Base-by-base conservation (phyloP, 2,329 filamentous ascomycete species). In the Fusarium devonianum region DNA sequence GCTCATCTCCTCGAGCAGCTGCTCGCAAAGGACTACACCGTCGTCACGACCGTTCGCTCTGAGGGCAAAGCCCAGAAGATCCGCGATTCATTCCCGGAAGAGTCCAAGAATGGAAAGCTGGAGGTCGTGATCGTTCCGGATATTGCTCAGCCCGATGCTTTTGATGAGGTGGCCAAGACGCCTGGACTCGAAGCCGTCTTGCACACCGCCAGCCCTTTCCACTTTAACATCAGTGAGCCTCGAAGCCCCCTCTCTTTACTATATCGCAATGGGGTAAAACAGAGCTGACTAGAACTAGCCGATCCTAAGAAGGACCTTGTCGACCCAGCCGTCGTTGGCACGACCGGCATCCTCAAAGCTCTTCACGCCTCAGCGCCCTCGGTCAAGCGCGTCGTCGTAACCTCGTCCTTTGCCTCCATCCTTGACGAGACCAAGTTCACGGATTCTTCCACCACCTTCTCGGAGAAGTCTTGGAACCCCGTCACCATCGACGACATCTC, bases 121-220 rank as follows among this genome's bases (percentile, higher is more conserved):
- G 64, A 71, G 22, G 73, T 80, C 10, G 74, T 69, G 45, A 85
- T 94, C 60, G 90, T 95, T 17, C 83, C 87, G 13, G 90, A 96
- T 67, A 89, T 96, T 60, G 88, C 89, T 4, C 71, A 85, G 64
- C 79, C 84, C 32, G 79, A 80, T 45, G 90, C 91, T 48, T 96
- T 96, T 67, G 85, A 90, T 63, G 77, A 85, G 62, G 83, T 81
- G 1, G 75, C 80, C 53, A 70, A 75, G 68, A 73, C 67, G 4
- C 75, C 78, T 1, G 77, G 74, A 18, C 69, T 85, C 41, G 77
- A 82, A 47, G 78, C 78, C 37, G 81, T 86, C 28, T 71, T 85
- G 42, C 83, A 86, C 71, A 84, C 82, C 2, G 83, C 83, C 0
- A 83, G 80, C 38, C 83, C 83, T 1, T 80, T 85, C 66, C 80